Base-by-base conservation (phyloP, 2,329 filamentous ascomycete species). In the Neofusicoccum laricinum region DNA sequence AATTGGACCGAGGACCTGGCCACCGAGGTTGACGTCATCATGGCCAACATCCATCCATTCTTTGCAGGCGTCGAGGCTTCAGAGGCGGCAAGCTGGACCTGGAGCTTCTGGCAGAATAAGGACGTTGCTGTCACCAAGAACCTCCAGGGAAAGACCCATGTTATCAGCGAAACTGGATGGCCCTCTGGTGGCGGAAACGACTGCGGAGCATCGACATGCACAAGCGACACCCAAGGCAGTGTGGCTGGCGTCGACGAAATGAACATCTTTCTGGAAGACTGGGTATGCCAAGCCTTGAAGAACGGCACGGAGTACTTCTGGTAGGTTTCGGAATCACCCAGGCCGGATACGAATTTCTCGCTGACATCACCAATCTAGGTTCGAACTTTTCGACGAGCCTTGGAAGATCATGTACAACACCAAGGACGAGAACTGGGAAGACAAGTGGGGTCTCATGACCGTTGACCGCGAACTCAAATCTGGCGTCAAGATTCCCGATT, bases 1-100 rank as follows among this genome's bases (percentile, higher is more conserved):
- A 90, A 94, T 71, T 98, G 94, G 94, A 89, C 87, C 2, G 72
- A 83, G 0, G 81, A 83, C 1, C 85, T 98, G 17, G 90, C 90
- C 0, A 70, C 79, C 3, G 83, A 87, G 59, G 90, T 92, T 46
- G 93, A 98, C 76, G 88, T 91, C 71, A 88, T 98, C 77, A 97
- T 98, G 93, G 90, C 92, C 69, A 98, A 98, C 74, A 91, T 98
- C 63, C 95, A 98, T 74, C 94, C 95, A 0, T 97, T 98, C 83
- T 98, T 98, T 73, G 90, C 89, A 0, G 94, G 94, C 51, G 87
- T 92, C 12, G 80, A 84, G 0, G 89, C 88, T 2, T 80, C 85
- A 2, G 75, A 84, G 1, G 92, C 92, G 0, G 89, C 93, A 0
- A 79, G 75, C 7, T 98, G 94, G 94, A 96, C 94, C 0, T 91